Evolutionary conservation across 2,329 filamentous ascomycete genomes (phyloP), one percentile per base, ranked within the genome.

Genomic region (Elsinoe necatrix): DNA sequence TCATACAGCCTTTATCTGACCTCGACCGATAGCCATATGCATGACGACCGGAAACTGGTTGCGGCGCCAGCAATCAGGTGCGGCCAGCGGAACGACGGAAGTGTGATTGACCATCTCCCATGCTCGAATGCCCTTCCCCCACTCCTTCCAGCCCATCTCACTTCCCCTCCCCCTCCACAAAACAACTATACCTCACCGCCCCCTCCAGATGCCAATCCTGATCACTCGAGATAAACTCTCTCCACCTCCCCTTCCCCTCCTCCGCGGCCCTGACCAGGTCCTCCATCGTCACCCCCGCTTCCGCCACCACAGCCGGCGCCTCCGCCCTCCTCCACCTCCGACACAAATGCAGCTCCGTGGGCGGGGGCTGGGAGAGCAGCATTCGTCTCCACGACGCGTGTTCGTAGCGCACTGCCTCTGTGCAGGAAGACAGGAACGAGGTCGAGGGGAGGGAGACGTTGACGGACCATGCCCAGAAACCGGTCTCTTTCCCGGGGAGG

Each of bases 131-230:
- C 14, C 14, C 14, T 37, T 14, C 34, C 34, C 14, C 14, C 34
- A 4, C 20, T 20, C 39, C 7, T 27, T 25, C 18, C 29, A 2
- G 21, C 5, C 27, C 11, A 16, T 21, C 50, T 25, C 37, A 37
- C 14, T 27, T 42, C 29, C 16, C 21, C 35, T 31, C 27, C 37
- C 23, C n/a, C 25, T 35, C 45, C 21, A 34, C 21, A 55, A 55
- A 59, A 35, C 31, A 27, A 52, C 58, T 64, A 57, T 64, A 65
- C 48, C 59, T 60, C 51, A 69, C 64, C 34, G 63, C 65, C 8
- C 68, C 68, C 55, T 69, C 68, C 55, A 70, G 68, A 57, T 70
- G 68, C 68, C 68, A 70, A 55, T 69, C 67, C 1, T 62, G 54
- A 61, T 69, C 68, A 29, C 61, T 65, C 7, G 61, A 63, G 41